These are phyloP conservation scores for Ogataea trehaloabstinens DNA, from an alignment of 805 yeast genomes.

Conservation along the genomic window DNA sequence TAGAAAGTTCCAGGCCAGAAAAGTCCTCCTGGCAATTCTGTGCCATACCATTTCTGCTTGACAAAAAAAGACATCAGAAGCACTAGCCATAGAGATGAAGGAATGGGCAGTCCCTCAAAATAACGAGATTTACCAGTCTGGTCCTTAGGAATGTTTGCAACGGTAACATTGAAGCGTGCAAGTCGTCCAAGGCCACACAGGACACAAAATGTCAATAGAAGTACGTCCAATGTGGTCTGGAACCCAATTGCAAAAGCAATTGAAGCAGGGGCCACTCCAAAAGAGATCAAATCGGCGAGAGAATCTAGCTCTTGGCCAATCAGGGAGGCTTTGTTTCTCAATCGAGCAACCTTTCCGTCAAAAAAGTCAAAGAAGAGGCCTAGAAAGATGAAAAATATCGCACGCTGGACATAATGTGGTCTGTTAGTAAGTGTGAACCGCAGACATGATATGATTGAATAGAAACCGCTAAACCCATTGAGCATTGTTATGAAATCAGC, in stretches of 20 bases:
- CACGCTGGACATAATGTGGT: slow-evolving; percentile 74
- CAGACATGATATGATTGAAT: slow-evolving; percentile 81
- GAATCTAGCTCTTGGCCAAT: slow-evolving; percentile 99
- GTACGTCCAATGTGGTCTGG: slow-evolving; percentile 76
- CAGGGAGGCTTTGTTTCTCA: slow-evolving; percentile 84
- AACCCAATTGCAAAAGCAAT: slow-evolving; percentile 91
- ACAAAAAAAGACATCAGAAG: slow-evolving; percentile 68
- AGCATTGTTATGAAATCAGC: slow-evolving; percentile 95
- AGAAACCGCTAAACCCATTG: slow-evolving; percentile 93
- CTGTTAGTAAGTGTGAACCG: slow-evolving; percentile 73
- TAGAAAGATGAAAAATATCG: slow-evolving; percentile 80
- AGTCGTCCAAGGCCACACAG: slow-evolving; percentile 90
- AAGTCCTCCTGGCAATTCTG: slow-evolving; percentile 64
- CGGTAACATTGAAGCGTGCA: slow-evolving; percentile 94
- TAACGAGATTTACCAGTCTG: slow-evolving; percentile 79
- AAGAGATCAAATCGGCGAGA: slow-evolving; percentile 89
- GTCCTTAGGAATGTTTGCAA: slow-evolving; percentile 90
- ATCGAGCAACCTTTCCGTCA: slow-evolving; percentile 95
- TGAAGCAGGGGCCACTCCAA: slow-evolving; percentile 94
- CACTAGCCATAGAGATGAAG: slow-evolving; percentile 78
- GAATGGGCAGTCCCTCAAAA: slow-evolving; percentile 97
- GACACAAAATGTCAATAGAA: slow-evolving; percentile 77
- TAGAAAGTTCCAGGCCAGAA: slow-evolving; percentile 50
- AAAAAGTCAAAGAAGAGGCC: slow-evolving; percentile 95
- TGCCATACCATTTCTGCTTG: slow-evolving; percentile 40